Conservation (phyloP, 805 yeast species). For the Candida cerambycidarum region DNA sequence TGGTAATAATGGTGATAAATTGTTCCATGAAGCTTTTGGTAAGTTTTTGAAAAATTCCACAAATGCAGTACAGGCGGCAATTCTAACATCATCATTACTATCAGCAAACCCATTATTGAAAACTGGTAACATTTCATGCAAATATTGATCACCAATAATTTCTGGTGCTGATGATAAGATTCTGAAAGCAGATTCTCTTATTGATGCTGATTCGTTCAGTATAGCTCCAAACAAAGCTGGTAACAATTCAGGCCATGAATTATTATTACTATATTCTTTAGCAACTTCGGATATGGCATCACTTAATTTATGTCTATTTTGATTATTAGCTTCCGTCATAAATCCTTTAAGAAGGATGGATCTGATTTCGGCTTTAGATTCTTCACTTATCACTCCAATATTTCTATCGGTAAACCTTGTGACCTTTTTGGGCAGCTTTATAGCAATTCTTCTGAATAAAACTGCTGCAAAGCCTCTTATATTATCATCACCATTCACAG, state of each 20-base stretch:
- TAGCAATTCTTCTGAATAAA: slow-evolving; percentile 81
- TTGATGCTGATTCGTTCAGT: slow-evolving; percentile 53
- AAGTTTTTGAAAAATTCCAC: slow-evolving; percentile 82
- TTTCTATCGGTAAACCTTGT: slow-evolving; percentile 72
- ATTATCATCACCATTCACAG: slow-evolving; percentile 62
- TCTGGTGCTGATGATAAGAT: slow-evolving; percentile 84
- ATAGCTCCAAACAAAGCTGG: slow-evolving; percentile 73
- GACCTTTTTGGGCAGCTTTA: slow-evolving; percentile 69
- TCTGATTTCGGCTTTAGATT: slow-evolving; percentile 63
- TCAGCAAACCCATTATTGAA: slow-evolving; percentile 84
- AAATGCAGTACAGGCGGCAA: slow-evolving; percentile 90
- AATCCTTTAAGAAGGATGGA: slow-evolving; percentile 71
- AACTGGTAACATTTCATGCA: slow-evolving; percentile 59
- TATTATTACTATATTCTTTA: slow-evolving; percentile 52
- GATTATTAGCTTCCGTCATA: slow-evolving; percentile 61
- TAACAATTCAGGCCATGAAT: slow-evolving; percentile 75
- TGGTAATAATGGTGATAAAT: slow-evolving; percentile 77
- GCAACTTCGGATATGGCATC: slow-evolving; percentile 95
- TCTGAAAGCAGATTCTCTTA: slow-evolving; percentile 89
- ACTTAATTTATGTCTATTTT: slow-evolving; percentile 85
- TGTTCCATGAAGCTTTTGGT: slow-evolving; percentile 77
- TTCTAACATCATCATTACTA: slow-evolving; percentile 75
- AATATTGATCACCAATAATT: slow-evolving; percentile 59
- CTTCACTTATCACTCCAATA: slow-evolving; percentile 64
- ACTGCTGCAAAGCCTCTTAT: slow-evolving; percentile 78